Evolutionary conservation across 331 rosid species (phyloP), one percentile per base, ranked within the genome.

Genomic region (Phaseolus coccineus): DNA sequence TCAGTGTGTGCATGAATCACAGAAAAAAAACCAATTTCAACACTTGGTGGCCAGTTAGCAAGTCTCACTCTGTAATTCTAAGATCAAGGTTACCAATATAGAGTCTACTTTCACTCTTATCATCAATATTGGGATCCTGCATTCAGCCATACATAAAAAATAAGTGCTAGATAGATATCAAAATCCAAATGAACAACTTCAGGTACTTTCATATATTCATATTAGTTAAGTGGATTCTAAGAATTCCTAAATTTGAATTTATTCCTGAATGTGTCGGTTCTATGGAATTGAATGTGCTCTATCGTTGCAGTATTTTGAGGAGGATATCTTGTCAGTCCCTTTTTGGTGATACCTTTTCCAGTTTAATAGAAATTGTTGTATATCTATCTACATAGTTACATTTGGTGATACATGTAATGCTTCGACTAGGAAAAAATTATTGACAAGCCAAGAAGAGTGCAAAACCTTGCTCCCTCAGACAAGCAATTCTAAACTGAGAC

Each of bases 71-170:
- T 40, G 99, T 95, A 84, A 93, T 91, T 85, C 92, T 90, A 63
- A 91, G 86, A 68, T 93, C 98, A 69, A 95, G 97, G 87, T 91
- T 95, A 7, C 97, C 99, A 6, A 95, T 77, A 74, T 91, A 95
- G 51, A 95, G 90, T 82, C 89, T 90, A 65, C 87, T 87, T 75
- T 95, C 96, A 72, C 87, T 42, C 77, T 89, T 95, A 76, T 90
- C 97, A 70, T 88, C 97, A 19, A 67, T 31, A 81, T 71, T 87
- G 46, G 76, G 86, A 80, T 91, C 94, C 98, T 95, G 92, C 93
- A 87, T 4, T 27, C 10, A 56, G 73, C 58, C 47, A 83, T n/a
- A 42, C 59, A 81, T 2, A n/a, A 70, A n/a, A 70, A 63, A 53
- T 75, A 71, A 77, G 77, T 42, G 48, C 28, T 14, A 56, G 5